A percentile compares a stretch with the other conserved stretches of the same genome.
phyloP scores from a whole-genome alignment of 768 basidiomycete genomes.

The Pisolithus microcarpus region DNA sequence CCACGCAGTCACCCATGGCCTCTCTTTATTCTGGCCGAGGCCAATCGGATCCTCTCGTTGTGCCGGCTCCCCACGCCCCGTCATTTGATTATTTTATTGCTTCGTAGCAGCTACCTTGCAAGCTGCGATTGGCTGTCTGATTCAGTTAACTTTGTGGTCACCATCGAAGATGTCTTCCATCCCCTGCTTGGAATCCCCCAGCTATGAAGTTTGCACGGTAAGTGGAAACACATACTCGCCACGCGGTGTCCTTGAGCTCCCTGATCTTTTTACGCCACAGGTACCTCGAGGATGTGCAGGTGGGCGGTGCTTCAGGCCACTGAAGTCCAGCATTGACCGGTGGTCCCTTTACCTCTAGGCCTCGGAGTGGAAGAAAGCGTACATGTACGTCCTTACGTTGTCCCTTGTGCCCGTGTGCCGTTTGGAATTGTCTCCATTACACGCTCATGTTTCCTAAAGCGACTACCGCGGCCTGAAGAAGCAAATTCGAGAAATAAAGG shows the following conservation, averaged over 20 bases:
- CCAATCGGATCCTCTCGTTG: too few relatives aligned
- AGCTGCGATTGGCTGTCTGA: too few relatives aligned
- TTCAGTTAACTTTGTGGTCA: too few relatives aligned
- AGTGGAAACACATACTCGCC: slow-evolving; percentile 9
- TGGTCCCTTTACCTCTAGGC: slow-evolving; percentile 34
- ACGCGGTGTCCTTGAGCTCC: background rate
- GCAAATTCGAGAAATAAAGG: slow-evolving; percentile 32
- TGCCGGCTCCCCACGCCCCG: too few relatives aligned
- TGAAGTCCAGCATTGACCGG: background rate
- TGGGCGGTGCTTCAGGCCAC: slow-evolving; percentile 12
- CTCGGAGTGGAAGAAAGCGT: slow-evolving; percentile 47
- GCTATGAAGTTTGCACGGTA: slow-evolving; percentile 58
- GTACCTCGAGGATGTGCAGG: slow-evolving; percentile 67
- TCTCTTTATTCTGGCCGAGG: too few relatives aligned
- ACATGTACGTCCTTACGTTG: slow-evolving; percentile 20
- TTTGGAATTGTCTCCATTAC: background rate
- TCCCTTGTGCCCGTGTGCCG: background rate
- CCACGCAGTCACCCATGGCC: too few relatives aligned
- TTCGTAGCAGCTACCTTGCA: too few relatives aligned
- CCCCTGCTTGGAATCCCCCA: background rate
- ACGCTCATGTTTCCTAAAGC: slow-evolving; percentile 29
- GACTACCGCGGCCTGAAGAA: slow-evolving; percentile 71
- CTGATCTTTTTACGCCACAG: slow-evolving; percentile 26
- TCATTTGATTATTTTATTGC: too few relatives aligned
- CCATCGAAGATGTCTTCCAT: too few relatives aligned